phyloP scores from a whole-genome alignment of 352 stramenopile genomes.

The Thalassiosira mediterranea region DNA sequence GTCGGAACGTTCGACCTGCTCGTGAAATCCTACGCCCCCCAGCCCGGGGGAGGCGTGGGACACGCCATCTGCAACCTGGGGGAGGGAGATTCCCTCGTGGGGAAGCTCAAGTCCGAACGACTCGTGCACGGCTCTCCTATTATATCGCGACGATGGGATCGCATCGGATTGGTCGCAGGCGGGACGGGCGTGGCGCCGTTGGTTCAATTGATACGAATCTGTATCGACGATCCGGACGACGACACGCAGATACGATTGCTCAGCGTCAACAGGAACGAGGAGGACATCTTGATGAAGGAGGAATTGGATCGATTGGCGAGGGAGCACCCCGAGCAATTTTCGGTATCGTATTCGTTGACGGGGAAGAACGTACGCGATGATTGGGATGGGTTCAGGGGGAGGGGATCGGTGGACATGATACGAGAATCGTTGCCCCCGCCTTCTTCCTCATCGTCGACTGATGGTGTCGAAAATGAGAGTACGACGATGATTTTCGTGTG shows the following conservation, averaged over 20 bases:
- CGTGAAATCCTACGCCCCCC: slow-evolving; percentile 48
- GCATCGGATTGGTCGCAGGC: slow-evolving; percentile 48
- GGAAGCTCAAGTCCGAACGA: slow-evolving; percentile 36
- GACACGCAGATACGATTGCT: slow-evolving; percentile 26
- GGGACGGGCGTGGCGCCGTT: slow-evolving; percentile 58
- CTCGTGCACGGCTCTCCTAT: slow-evolving; percentile 27
- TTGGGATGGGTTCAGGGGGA: neutral
- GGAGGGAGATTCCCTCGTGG: slow-evolving; percentile 16
- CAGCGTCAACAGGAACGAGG: slow-evolving; percentile 32
- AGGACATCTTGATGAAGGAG: slow-evolving; percentile 35
- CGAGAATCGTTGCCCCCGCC: slow-evolving; percentile 16
- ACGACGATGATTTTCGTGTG: slow-evolving; percentile 57
- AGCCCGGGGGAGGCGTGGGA: slow-evolving; percentile 43
- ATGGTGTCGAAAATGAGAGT: slow-evolving; percentile 1
- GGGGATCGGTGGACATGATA: slow-evolving; percentile 28
- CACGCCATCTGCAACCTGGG: slow-evolving; percentile 34
- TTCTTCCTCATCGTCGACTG: too few species aligned
- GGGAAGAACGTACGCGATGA: slow-evolving; percentile 2
- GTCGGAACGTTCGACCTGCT: slow-evolving; percentile 41
- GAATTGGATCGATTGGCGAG: slow-evolving; percentile 34
- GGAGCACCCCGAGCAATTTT: slow-evolving; percentile 35
- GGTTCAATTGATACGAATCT: slow-evolving; percentile 35
- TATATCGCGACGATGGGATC: slow-evolving; percentile 27
- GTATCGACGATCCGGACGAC: slow-evolving; percentile 14
- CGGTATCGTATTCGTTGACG: slow-evolving; percentile 45